Evolutionary conservation across 495 filamentous ascomycete genomes (phyloP).

Genomic region (Usnea hakonensis): DNA sequence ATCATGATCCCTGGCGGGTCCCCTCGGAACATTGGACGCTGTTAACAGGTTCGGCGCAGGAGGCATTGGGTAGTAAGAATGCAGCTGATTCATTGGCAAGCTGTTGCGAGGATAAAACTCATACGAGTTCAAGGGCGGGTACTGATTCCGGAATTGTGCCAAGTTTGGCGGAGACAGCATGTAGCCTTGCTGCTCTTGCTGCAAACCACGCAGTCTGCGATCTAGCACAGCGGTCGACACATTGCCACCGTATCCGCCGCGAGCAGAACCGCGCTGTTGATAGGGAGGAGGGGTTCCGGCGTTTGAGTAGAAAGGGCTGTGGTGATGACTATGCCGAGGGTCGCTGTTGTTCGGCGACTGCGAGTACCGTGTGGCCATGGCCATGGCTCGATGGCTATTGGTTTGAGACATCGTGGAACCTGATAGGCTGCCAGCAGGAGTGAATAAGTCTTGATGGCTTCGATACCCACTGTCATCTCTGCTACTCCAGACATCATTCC

Average conservation of each 20-base stretch:
- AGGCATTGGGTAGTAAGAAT: constrained; percentile 27
- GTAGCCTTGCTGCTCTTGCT: constrained; percentile 44
- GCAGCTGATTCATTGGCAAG: constrained; percentile 33
- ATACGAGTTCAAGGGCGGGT: constrained; percentile 35
- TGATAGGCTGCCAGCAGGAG: constrained; percentile 13
- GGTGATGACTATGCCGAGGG: constrained; percentile 43
- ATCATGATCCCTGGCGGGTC: constrained; percentile 57
- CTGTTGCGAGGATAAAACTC: constrained; percentile 35
- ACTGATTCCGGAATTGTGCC: constrained; percentile 32
- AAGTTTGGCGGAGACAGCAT: constrained; percentile 29
- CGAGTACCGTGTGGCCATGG: constrained; percentile 30
- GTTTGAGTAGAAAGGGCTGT: constrained; percentile 51
- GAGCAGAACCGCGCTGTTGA: constrained; percentile 39
- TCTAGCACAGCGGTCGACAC: constrained; percentile 37
- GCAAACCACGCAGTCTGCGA: constrained; percentile 40
- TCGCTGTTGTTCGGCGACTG: constrained; percentile 51
- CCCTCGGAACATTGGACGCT: constrained; percentile 37
- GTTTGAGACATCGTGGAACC: constrained; percentile 9
- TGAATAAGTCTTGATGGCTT: constrained; percentile 6
- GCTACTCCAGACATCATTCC: constrained; percentile 10
- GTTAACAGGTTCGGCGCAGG: constrained; percentile 25
- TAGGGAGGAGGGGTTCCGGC: constrained; percentile 41
- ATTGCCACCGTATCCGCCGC: constrained; percentile 31
- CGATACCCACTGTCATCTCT: constrained; percentile 7
- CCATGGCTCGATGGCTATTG: constrained; percentile 15